Evolutionary conservation across 1,139 yeast genomes (phyloP).

Genomic region (Debaryomyces sp.): DNA sequence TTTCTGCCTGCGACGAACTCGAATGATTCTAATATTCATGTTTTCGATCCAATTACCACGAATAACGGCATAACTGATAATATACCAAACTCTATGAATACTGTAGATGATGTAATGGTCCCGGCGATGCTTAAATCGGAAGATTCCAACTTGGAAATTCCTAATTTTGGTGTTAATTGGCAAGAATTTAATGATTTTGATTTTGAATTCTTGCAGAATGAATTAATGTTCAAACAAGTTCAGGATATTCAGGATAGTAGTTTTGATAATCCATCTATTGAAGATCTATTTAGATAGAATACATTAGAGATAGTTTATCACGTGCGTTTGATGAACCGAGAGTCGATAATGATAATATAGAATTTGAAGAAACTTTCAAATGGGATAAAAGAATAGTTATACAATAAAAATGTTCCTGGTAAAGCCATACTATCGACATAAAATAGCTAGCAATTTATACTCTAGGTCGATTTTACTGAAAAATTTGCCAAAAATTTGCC

Average conservation of each 20-base stretch:
- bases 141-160: not conserved
- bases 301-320: not conserved
- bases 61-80: not conserved
- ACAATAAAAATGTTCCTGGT: not conserved
- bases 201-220: slow-evolving; percentile 38
- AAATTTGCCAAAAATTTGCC: not conserved
- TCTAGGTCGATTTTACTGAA: not conserved
- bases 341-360: not conserved
- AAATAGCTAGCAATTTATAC: not conserved
- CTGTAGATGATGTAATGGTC: not conserved
- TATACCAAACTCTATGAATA: not conserved
- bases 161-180: slow-evolving; percentile 7
- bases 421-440: not conserved
- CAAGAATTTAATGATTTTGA: slow-evolving; percentile 26
- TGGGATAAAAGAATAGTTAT: not conserved
- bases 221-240: slow-evolving; percentile 21
- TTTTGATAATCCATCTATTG: slow-evolving; percentile 9
- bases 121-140: not conserved
- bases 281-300: slow-evolving; percentile 8
- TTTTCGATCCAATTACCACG: not conserved
- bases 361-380: not conserved
- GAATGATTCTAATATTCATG: not conserved
- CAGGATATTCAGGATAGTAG: slow-evolving; percentile 5
- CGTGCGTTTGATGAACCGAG: slow-evolving; percentile 3
- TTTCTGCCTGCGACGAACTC: not conserved